Evolutionary conservation across 306 rosid species (phyloP), one percentile per base, ranked within the genome.

Genomic region (Fagus sylvatica): DNA sequence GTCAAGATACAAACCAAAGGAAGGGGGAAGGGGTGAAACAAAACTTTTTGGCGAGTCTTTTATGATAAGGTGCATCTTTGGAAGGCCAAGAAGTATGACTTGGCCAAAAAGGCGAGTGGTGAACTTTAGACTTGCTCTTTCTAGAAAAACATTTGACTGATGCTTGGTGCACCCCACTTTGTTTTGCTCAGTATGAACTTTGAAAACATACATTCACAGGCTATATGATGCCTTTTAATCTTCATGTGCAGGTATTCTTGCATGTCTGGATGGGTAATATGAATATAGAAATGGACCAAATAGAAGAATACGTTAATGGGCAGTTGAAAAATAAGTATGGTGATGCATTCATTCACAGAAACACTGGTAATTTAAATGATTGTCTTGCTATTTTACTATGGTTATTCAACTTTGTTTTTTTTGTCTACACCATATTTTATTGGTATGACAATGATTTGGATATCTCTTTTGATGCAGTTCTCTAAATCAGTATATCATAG

Each of bases 281-380:
- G 97, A 95, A 95, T 69, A 92, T 95, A 87, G 98, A 98, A 64
- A 95, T 95, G 98, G 98, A 95, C 83, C 98, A 95, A 69, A 95
- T 98, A 0, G 98, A 95, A 84, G 98, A 95, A 79, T 95, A 95
- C 37, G 97, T 92, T 16, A 95, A 92, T 32, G 98, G 97, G 41
- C 98, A 92, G 79, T 83, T 95, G 83, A 92, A 95, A 83, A 95
- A 95, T 83, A 95, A 95, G 71, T 95, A 95, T 68, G 98, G 98
- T 0, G 97, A 95, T 42, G 98, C 98, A 2, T 95, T 95, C 79
- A 95, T 95, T 70, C 94, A 98, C 4, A 98, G 96, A 72, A 95
- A 93, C 56, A 93, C 91, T 33, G 98, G 98, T 93, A 81, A 41
- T 65, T 37, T 22, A 22, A 22, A 74, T 16, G 41, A 62, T 75